Conservation (phyloP, 495 filamentous ascomycete genomes). For the Neurospora sp. region DNA sequence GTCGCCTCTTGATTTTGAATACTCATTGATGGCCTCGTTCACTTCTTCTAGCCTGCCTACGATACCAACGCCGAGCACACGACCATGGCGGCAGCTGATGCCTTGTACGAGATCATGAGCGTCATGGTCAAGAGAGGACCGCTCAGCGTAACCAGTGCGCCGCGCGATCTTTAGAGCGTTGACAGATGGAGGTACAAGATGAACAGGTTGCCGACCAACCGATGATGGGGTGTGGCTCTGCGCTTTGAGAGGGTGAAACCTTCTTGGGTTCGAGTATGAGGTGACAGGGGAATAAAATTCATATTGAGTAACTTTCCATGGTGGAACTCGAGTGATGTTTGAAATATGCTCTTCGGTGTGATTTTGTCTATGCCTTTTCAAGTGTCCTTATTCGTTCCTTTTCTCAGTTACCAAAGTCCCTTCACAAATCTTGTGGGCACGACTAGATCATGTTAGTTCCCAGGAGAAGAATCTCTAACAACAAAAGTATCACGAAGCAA, state of each 20-base stretch:
- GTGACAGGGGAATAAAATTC: not conserved
- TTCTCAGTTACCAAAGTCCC: not conserved
- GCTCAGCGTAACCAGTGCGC: conserved; percentile 17
- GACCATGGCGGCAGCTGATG: conserved; percentile 73
- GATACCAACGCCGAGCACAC: conserved; percentile 82
- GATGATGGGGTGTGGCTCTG: not conserved
- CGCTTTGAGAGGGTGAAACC: not conserved
- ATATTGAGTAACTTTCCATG: not conserved
- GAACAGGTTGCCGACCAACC: not conserved
- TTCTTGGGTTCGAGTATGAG: not conserved
- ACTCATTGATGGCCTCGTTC: not conserved
- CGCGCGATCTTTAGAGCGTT: not conserved
- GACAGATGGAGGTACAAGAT: not conserved
- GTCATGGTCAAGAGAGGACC: conserved; percentile 62
- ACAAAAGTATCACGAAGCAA: not conserved
- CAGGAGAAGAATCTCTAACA: not conserved
- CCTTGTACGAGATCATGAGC: conserved; percentile 77
- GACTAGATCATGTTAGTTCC: not conserved
- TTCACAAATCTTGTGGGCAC: not conserved
- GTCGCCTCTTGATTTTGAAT: not conserved
- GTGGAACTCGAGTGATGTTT: not conserved
- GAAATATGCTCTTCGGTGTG: not conserved
- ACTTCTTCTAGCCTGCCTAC: conserved; percentile 55
- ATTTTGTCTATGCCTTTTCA: not conserved
- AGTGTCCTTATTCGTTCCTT: not conserved